phyloP scores from a whole-genome alignment of 2,329 filamentous ascomycete genomes.

The Alternaria sp. region DNA sequence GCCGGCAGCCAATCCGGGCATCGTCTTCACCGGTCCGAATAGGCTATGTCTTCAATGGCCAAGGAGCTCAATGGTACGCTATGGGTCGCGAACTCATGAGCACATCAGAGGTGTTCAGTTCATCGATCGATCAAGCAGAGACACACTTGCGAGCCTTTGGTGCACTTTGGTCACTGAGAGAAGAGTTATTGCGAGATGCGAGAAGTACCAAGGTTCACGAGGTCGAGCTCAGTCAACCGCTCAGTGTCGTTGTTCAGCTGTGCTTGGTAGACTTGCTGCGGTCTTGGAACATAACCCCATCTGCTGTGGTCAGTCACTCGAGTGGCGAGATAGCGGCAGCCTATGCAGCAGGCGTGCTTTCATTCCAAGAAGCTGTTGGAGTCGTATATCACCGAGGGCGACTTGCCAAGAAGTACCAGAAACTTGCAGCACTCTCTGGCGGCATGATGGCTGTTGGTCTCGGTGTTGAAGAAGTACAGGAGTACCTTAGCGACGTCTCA shows the following conservation, averaged over 20 bases:
- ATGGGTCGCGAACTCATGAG: conserved; percentile 10
- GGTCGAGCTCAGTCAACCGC: conserved; percentile 25
- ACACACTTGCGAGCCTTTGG: background rate
- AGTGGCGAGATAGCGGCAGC: conserved; percentile 42
- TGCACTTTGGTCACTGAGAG: conserved; percentile 6
- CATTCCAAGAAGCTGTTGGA: conserved; percentile 19
- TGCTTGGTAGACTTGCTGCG: conserved; percentile 23
- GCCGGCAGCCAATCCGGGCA: conserved; percentile 1
- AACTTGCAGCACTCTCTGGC: background rate
- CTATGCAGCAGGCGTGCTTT: conserved; percentile 32
- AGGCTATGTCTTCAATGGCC: conserved; percentile 6
- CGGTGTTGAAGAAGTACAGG: conserved; percentile 3
- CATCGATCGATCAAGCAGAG: background rate
- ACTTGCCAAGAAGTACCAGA: conserved; percentile 22
- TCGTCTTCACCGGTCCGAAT: background rate
- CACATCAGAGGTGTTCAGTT: background rate
- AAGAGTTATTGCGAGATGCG: conserved; percentile 5
- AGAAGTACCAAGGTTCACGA: background rate
- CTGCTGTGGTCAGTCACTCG: conserved; percentile 31
- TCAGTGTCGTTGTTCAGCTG: conserved; percentile 32
- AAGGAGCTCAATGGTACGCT: conserved; percentile 9
- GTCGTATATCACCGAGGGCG: conserved; percentile 28
- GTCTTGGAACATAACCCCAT: conserved; percentile 16
- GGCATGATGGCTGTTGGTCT: conserved; percentile 34
- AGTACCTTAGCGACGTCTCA: conserved; percentile 8